These are phyloP conservation scores for Tuber brumale DNA, from an alignment of 495 filamentous ascomycete species.

Conservation along the genomic window DNA sequence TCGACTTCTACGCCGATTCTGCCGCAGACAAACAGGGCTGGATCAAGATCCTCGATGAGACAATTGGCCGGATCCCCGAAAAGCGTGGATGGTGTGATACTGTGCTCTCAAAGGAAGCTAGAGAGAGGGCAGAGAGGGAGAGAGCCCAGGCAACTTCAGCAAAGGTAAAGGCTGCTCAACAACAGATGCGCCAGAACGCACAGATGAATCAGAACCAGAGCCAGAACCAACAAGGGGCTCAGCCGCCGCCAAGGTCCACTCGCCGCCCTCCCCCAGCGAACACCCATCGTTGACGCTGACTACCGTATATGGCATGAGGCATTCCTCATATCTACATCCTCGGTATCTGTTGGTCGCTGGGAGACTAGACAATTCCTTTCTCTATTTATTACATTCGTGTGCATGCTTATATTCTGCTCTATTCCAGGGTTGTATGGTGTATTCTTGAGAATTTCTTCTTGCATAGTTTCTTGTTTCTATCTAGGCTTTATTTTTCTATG, in stretches of 20 bases:
- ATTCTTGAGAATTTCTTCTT: constrained; percentile 19
- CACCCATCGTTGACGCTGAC: constrained; percentile 20
- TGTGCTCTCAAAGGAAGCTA: constrained; percentile 53
- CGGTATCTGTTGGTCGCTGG: constrained; percentile 16
- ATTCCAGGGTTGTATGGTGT: constrained; percentile 34
- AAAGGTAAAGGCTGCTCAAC: constrained; percentile 33
- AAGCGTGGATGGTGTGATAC: constrained; percentile 74
- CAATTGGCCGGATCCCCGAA: constrained; percentile 59
- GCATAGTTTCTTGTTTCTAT: constrained; percentile 17
- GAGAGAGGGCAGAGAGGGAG: constrained; percentile 36
- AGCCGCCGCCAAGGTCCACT: constrained; percentile 25
- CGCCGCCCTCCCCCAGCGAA: constrained; percentile 33
- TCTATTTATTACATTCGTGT: constrained; percentile 17
- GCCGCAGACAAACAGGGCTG: constrained; percentile 79
- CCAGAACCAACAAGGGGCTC: constrained; percentile 18
- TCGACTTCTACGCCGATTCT: constrained; percentile 96
- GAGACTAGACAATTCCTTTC: constrained; percentile 16
- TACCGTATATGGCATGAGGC: background rate
- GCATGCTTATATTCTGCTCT: constrained; percentile 26
- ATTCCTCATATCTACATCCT: background rate
- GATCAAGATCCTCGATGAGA: constrained; percentile 84
- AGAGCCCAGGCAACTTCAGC: constrained; percentile 29
- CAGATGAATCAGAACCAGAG: constrained; percentile 26
- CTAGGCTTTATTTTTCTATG: constrained; percentile 28
- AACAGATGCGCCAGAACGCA: constrained; percentile 34